These are phyloP conservation scores for Eutrema japonicum DNA, from an alignment of 345 rosid species.

Conservation along the genomic window DNA sequence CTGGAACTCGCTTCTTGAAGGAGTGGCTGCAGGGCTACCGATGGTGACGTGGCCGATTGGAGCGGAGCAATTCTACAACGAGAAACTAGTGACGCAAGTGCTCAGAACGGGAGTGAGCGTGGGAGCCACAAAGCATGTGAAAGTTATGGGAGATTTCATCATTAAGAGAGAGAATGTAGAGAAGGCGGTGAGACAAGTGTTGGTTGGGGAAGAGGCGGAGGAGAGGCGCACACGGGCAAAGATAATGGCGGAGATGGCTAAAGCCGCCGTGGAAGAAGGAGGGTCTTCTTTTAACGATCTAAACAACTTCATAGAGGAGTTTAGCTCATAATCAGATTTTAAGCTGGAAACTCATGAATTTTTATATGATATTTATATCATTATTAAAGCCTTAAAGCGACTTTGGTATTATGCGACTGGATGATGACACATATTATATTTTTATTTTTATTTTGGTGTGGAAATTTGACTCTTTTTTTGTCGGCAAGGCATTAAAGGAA, in stretches of 20 bases:
- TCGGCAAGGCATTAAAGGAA: not conserved
- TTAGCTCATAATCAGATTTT: constrained; percentile 19
- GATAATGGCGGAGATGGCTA: constrained; percentile 45
- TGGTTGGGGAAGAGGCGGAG: constrained; percentile 54
- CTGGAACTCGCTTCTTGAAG: constrained; percentile 58
- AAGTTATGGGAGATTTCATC: constrained; percentile 8
- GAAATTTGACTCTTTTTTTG: not conserved
- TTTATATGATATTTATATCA: no score
- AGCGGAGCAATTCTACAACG: constrained; percentile 58
- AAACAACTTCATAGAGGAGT: constrained; percentile 44
- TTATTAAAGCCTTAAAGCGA: no score
- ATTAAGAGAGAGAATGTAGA: constrained; percentile 44
- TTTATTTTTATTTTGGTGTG: no score
- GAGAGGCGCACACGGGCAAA: constrained; percentile 41
- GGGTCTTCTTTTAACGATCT: constrained; percentile 55
- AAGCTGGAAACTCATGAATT: no score
- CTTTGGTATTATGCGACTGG: no score
- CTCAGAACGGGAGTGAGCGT: constrained; percentile 46
- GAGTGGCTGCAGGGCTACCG: constrained; percentile 50
- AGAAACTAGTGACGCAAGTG: constrained; percentile 49
- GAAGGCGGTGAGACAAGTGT: constrained; percentile 35
- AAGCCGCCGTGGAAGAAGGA: constrained; percentile 47
- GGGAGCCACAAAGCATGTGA: constrained; percentile 42
- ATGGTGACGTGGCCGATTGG: constrained; percentile 56
- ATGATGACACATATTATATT: no score